Base-by-base conservation (phyloP, 495 filamentous ascomycete genomes). In the Viridothelium virens region DNA sequence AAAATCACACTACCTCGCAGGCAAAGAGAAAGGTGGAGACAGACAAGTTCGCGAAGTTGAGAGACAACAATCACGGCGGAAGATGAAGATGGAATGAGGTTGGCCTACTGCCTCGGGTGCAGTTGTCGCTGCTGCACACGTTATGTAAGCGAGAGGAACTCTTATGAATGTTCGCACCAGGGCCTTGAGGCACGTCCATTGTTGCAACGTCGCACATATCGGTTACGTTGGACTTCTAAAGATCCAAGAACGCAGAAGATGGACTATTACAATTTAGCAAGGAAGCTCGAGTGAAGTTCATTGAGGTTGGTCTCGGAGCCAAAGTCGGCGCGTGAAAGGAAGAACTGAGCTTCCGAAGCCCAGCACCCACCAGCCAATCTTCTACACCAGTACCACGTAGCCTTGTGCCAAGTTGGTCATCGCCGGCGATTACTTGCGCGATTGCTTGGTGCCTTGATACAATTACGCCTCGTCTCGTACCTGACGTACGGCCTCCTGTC, bases 301-400 rank as follows among this genome's bases (percentile, higher is more conserved):
- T 10, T 59, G 53, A 59, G 53, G 53, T 59, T 36, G 53, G 36
- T 59, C 53, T 59, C 53, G 53, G 53, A 59, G 53, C 53, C 53
- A 59, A 59, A 59, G 53, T 59, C 53, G 53, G 53, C 53, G 53
- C 53, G 53, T 59, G 53, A 59, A 53, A 59, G 53, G 53, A 59
- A 59, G 53, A 59, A 59, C 53, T 59, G 53, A 59, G 53, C 53
- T 18, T 59, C 53, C 53, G 53, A 59, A 59, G 18, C 7, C 53
- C 53, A 59, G 18, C 53, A 59, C 53, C n/a, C n/a, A 59, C 53
- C 31, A 59, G 25, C 25, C 25, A 25, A 25, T 25, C 25, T 25
- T 25, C 25, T 25, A 25, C 25, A 25, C 25, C 25, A 25, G 25
- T 25, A 25, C 25, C 25, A 25, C 25, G 25, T 25, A 25, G 25